Evolutionary conservation across 495 filamentous ascomycete genomes (phyloP).

Genomic region (Cladorrhinum samala): DNA sequence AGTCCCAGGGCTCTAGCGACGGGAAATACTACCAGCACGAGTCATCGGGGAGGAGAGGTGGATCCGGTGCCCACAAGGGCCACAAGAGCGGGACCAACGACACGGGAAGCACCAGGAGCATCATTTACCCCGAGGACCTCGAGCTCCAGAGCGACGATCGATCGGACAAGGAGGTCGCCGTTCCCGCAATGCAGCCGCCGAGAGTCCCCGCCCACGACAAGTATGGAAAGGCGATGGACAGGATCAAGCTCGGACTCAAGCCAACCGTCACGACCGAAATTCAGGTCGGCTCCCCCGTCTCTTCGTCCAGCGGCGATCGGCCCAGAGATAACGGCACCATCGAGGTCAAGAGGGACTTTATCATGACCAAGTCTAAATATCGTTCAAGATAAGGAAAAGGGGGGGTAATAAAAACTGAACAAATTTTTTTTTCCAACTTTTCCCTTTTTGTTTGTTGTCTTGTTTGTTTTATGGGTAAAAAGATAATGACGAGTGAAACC

Average conservation of each 20-base stretch:
- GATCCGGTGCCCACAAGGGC: slow-evolving; percentile 1
- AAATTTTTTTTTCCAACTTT: neutral
- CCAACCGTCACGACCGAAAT: slow-evolving; percentile 22
- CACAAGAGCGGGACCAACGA: slow-evolving; percentile 9
- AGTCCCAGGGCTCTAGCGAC: slow-evolving; percentile 11
- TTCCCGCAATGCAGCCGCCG: neutral
- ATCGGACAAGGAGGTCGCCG: slow-evolving; percentile 11
- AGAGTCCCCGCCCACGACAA: neutral
- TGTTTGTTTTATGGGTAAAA: neutral
- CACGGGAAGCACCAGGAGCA: slow-evolving; percentile 13
- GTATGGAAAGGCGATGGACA: slow-evolving; percentile 1
- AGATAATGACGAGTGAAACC: too few relatives aligned
- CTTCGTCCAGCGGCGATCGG: neutral
- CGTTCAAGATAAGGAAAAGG: neutral
- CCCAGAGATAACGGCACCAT: too few relatives aligned
- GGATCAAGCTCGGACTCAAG: slow-evolving; percentile 13
- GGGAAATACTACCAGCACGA: slow-evolving; percentile 16
- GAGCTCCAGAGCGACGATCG: slow-evolving; percentile 24
- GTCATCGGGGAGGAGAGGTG: slow-evolving; percentile 17
- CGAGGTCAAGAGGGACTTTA: slow-evolving; percentile 16
- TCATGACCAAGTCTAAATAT: slow-evolving; percentile 8
- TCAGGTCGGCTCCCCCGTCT: slow-evolving; percentile 6
- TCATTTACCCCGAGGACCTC: slow-evolving; percentile 23
- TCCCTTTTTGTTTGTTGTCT: too few relatives aligned
- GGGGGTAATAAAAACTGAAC: neutral